Base-by-base conservation (phyloP, 2,329 filamentous ascomycete genomes). In the Clarireedia homoeocarpa region DNA sequence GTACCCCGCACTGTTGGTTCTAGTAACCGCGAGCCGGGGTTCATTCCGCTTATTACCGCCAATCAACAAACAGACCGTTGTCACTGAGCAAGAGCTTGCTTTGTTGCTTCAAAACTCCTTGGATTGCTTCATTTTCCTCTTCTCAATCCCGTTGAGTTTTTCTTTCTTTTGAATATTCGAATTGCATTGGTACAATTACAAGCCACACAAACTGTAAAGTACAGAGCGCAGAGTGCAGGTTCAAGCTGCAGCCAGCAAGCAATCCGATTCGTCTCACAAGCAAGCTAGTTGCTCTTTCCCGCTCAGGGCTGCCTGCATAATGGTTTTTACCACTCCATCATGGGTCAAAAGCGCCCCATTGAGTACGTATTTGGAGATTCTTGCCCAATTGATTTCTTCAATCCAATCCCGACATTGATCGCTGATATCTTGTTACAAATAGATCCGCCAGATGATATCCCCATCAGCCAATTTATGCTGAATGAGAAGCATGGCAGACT, bases 391-490 rank as follows among this genome's bases (percentile, higher is more conserved):
- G 20, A 27, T 45, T 45, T 24, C 20, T 12, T 47, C 10, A 47
- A 27, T 20, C 20, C 17, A 20, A 12, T 17, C 15, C 23, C 15
- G 20, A 44, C 24, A 17, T 9, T 20, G 27, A 39, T 51, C 20
- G 53, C 57, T 61, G 20, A 62, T 48, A 20, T 17, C 39, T 17
- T n/a, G 30, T 34, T 38, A 6, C 40, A 49, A 27, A 17, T 48
- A 59, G 64, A 59, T 46, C 60, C 59, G 14, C 89, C 89, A 15
- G 89, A 94, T 70, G 82, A 82, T 30, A 78, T 95, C 63, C 78
- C 89, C 5, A 78, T 95, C 57, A 79, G 79, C 61, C 83, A 92
- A 51, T 95, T 95, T 71, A 84, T 95, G 74, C 80, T 84, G 59
- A 80, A 84, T 63, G 88, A 92, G 64, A 72, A 77, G 47, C 80